Conservation (phyloP, 768 basidiomycete genomes). For the Tricholoma furcatifolium region DNA sequence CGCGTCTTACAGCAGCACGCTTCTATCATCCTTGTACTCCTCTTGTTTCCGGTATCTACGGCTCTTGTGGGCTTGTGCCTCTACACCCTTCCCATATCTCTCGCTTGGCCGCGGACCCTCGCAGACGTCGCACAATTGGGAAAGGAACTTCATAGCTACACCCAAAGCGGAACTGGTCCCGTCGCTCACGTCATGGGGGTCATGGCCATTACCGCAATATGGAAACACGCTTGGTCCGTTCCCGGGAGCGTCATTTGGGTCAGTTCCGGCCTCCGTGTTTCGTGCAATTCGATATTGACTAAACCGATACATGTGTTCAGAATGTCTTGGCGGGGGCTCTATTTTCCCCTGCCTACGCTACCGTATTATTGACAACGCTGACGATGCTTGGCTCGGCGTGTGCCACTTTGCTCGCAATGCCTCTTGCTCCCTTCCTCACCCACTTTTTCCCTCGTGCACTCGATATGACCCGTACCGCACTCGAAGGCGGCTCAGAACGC, state of each 20-base stretch:
- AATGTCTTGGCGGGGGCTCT: constrained; percentile 89
- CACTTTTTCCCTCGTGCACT: constrained; percentile 82
- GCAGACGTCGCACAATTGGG: constrained; percentile 76
- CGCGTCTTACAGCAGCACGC: constrained; percentile 13
- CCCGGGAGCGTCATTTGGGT: constrained; percentile 94
- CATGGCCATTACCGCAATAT: constrained; percentile 79
- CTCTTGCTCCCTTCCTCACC: constrained; percentile 81
- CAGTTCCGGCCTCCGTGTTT: constrained; percentile 26
- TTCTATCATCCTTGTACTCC: constrained; percentile 33
- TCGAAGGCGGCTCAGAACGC: constrained; percentile 64
- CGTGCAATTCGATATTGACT: constrained; percentile 6
- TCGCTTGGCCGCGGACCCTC: constrained; percentile 74
- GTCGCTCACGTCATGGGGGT: constrained; percentile 80
- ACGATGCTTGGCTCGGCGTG: constrained; percentile 86
- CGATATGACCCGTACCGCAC: constrained; percentile 77
- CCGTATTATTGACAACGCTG: constrained; percentile 76
- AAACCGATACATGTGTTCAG: constrained; percentile 35
- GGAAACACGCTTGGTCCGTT: constrained; percentile 98
- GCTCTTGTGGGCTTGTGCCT: constrained; percentile 67
- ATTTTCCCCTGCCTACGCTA: constrained; percentile 80
- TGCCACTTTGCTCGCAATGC: constrained; percentile 77
- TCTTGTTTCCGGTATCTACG: constrained; percentile 66
- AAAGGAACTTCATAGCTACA: constrained; percentile 73
- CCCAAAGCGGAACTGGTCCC: constrained; percentile 63
- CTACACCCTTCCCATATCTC: constrained; percentile 77